Base-by-base conservation (phyloP, 345 rosid genomes). In the Gossypium sturtianum region DNA sequence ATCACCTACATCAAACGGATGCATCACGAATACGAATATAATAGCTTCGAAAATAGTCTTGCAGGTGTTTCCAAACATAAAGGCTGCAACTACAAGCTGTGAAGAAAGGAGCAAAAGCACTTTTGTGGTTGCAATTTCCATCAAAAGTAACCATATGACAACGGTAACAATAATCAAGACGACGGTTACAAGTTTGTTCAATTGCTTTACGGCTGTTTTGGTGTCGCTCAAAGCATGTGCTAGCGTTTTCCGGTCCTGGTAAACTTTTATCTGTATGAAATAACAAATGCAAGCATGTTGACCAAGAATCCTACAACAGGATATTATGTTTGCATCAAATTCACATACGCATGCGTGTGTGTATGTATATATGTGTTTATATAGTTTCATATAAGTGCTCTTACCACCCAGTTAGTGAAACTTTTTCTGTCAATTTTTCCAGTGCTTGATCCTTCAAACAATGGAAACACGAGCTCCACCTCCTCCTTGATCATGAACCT, bases 1-100 rank as follows among this genome's bases (percentile, higher is more conserved):
- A 63, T 94, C 98, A 41, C 98, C 97, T 2, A 94, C 98, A 58
- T 94, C 97, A 78, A 89, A 94, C 47, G 98, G 97, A 72, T 94
- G 98, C 97, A 94, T 89, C 75, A 92, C 87, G 49, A 94, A 94
- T 19, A 92, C 97, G 68, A 94, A 90, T 60, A 92, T 76, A 69
- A 94, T 83, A 20, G 93, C 88, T 80, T 92, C 98, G 7, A 94
- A 90, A 68, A 90, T 79, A 23, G 84, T 88, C 86, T 87, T 92
- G 92, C 97, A 92, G 43, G 91, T 89, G 76, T 89, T 88, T 79
- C 92, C 91, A 10, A 90, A 87, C 79, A 94, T 79, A 76, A 94
- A 94, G 51, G 86, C 92, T 16, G 86, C 90, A 38, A 84, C 86
- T 20, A 90, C 81, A 3, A 92, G 82, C 85, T 94, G 97, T 2